These are phyloP conservation scores for Neoboletus subvelutipes DNA, from an alignment of 768 basidiomycete genomes.

Conservation along the genomic window DNA sequence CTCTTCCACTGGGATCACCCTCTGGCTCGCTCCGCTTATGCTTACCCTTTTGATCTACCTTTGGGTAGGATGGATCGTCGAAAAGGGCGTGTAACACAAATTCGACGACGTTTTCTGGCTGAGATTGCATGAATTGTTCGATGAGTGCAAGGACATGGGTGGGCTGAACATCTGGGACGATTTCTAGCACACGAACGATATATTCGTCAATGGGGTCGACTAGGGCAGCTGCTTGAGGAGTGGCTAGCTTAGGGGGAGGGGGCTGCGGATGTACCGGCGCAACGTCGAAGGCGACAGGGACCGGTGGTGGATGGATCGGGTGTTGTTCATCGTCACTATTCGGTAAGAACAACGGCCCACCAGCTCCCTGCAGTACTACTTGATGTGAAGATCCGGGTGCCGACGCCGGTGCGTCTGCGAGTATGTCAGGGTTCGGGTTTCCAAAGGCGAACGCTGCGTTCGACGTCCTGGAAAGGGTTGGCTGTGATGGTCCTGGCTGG, in stretches of 20 bases:
- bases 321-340: conserved; percentile 36
- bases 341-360: conserved; percentile 38
- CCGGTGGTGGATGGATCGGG: background rate
- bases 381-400: conserved; percentile 16
- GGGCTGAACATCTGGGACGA: conserved; percentile 69
- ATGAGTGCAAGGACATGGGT: conserved; percentile 52
- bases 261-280: background rate
- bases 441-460: conserved; percentile 7
- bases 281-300: background rate
- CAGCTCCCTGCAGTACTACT: background rate
- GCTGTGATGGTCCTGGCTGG: conserved; percentile 1
- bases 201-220: conserved; percentile 28
- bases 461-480: conserved; percentile 8
- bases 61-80: conserved; percentile 62
- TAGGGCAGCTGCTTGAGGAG: conserved; percentile 4
- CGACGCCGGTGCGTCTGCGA: conserved; percentile 7
- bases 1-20: conserved; percentile 14
- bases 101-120: conserved; percentile 43
- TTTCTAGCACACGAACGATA: conserved; percentile 58
- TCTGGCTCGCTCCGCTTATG: conserved; percentile 38
- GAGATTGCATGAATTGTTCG: conserved; percentile 39
- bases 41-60: conserved; percentile 47
- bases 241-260: conserved; percentile 1
- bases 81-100: conserved; percentile 59
- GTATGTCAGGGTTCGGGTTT: conserved; percentile 10